Evolutionary conservation across 106 monocot species (phyloP).

Genomic region (Acanthochlamys bracteata): DNA sequence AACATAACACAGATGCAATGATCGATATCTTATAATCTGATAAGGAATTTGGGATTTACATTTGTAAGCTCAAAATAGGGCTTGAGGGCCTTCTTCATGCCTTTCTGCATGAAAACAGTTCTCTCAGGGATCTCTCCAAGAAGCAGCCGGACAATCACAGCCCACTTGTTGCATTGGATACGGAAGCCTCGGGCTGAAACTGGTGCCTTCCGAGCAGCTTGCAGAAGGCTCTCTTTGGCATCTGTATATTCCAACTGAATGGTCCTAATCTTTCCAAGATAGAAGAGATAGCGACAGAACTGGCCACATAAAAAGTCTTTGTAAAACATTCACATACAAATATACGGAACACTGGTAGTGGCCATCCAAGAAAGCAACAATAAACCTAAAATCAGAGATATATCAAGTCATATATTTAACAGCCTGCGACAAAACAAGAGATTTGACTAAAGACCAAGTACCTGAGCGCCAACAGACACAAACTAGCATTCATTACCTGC

Average conservation of each 20-base stretch:
- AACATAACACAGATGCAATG: too few relatives aligned
- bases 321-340: neutral
- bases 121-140: slow-evolving; percentile 94
- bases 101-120: slow-evolving; percentile 98
- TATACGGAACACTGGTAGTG: neutral
- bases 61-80: slow-evolving; percentile 98
- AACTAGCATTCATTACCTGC: slow-evolving; percentile 35
- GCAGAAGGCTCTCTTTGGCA: slow-evolving; percentile 91
- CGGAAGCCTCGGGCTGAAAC: slow-evolving; percentile 74
- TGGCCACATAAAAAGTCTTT: slow-evolving; percentile 8
- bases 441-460: too few relatives aligned
- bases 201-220: slow-evolving; percentile 93
- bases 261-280: slow-evolving; percentile 92
- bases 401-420: too few relatives aligned
- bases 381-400: neutral
- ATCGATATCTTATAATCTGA: neutral
- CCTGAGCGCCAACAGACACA: too few relatives aligned
- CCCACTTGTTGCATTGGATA: slow-evolving; percentile 97
- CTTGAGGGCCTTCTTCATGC: slow-evolving; percentile 81
- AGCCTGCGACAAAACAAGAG: too few relatives aligned
- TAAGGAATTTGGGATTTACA: slow-evolving; percentile 25
- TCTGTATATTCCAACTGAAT: slow-evolving; percentile 98
- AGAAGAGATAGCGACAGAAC: slow-evolving; percentile 91
- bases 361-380: neutral
- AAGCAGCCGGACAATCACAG: slow-evolving; percentile 78